Conservation (phyloP, 179 eudicot genomes). For the Beta corolliflora region DNA sequence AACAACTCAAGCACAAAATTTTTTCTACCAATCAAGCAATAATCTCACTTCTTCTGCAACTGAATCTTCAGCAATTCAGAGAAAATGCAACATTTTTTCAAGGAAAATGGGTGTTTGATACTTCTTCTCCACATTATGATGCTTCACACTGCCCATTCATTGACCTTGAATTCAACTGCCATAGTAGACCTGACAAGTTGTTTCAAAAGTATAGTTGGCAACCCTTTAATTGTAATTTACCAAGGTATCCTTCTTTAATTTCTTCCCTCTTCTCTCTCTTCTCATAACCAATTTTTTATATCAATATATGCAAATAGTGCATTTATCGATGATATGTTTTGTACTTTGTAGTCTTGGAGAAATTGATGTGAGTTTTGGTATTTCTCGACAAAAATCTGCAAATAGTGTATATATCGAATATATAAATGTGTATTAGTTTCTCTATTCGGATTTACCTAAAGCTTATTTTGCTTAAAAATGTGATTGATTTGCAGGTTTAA, state of each 20-base stretch:
- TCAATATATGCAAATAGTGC: not conserved
- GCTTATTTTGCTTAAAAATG: no score
- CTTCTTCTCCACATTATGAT: conserved; percentile 41
- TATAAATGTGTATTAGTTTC: no score
- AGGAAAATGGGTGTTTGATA: conserved; percentile 50
- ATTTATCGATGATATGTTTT: not conserved
- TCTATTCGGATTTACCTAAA: no score
- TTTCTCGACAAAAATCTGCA: no score
- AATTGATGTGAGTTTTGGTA: no score
- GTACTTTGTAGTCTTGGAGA: no score
- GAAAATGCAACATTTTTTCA: conserved; percentile 38
- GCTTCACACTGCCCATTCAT: conserved; percentile 41
- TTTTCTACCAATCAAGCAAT: not conserved
- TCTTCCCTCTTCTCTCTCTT: not conserved
- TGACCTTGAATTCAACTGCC: conserved; percentile 43
- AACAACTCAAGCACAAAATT: not conserved
- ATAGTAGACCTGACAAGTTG: conserved; percentile 39
- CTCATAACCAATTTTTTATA: not conserved
- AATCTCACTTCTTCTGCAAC: not conserved
- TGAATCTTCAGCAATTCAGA: not conserved
- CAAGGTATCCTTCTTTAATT: conserved; percentile 28
- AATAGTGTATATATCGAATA: no score
- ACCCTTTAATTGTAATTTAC: conserved; percentile 41
- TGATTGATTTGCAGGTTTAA: conserved; percentile 56
- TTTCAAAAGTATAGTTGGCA: conserved; percentile 53